Evolutionary conservation across 805 yeast genomes (phyloP), one percentile per base, ranked within the genome.

Genomic region (Suhomyces sp.): DNA sequence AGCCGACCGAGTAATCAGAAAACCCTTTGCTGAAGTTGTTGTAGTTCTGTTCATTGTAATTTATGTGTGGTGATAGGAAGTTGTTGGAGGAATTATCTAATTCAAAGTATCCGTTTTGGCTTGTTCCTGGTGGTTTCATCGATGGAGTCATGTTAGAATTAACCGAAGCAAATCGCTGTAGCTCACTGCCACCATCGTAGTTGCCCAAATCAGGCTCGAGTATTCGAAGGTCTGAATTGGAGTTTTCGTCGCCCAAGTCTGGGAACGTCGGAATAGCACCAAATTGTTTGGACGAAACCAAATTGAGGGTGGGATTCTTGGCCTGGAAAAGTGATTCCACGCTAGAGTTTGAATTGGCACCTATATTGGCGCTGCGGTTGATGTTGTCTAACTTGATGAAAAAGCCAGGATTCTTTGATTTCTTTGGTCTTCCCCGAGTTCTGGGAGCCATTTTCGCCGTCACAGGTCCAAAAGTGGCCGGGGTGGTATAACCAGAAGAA

Each of bases 41-140:
- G 40, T 15, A 50, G 39, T 40, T 41, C 22, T 41, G 43, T 12
- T 50, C 53, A 25, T 46, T 46, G 49, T 46, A 40, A 22, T 49
- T 49, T 41, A 49, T 49, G 20, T 49, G 52, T n/a, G 52, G 52
- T 2, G 52, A 49, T 3, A 49, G 13, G 39, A 44, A 49, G 8
- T 49, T 19, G 22, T 19, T 39, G 15, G 47, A 22, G 6, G 44
- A 17, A 41, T 20, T 21, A 12, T 41, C 44, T 9, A 41, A n/a
- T 27, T 53, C 54, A 51, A 62, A 52, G 53, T 63, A 60, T n/a
- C 52, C 61, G 13, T 54, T 49, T 17, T 43, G 47, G 29, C 50
- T 53, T 15, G 56, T 29, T 13, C 63, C 65, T 2, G 75, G 74
- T 0, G 73, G 72, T 37, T 64, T 64, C 68, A 68, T 65, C 5